Evolutionary conservation across 805 yeast species (phyloP), one percentile per base, ranked within the genome.

Genomic region (Peterozyma xylosa): DNA sequence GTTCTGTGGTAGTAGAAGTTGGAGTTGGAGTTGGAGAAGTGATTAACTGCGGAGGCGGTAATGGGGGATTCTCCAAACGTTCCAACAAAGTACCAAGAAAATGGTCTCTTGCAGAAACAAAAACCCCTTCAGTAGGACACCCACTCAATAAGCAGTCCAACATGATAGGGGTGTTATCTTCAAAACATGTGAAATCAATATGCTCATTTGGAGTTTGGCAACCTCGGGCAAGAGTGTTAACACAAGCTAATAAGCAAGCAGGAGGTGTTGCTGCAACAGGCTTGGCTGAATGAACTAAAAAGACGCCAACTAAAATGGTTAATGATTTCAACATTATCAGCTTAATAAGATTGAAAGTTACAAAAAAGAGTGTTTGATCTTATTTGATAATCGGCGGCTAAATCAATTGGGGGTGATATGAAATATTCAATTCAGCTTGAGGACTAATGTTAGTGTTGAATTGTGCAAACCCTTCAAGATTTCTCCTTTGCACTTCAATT

Each of bases 61-160:
- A 33, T 2, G 57, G 53, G 41, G 56, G 53, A 32, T 50, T 40
- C 3, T 43, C 48, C 55, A 44, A 9, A 29, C 65, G 65, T 53
- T 71, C 77, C 42, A 66, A 49, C 43, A 77, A 73, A 5, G 74
- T 68, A 2, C 77, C 78, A 41, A 64, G 50, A 47, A 52, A 73
- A 53, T 74, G 79, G 49, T 73, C 78, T 53, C 77, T 58, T 10
- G 76, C 66, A n/a, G 70, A 14, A 6, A 18, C n/a, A 17, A 42
- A 42, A 32, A 14, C 9, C 11, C 38, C 21, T 9, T 13, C 13
- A 4, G 30, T 16, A 14, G 33, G 36, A 27, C 45, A 42, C 3
- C 16, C 14, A 4, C 18, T n/a, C 13, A 13, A 13, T 30, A 73
- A 54, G 49, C 80, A 74, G 4, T 70, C 73, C 18, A 70, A 53